Percentiles rank a stretch among this genome's conserved stretches.
phyloP scores from a whole-genome alignment of 108 stramenopile genomes.

The Skeletonema grethae region DNA sequence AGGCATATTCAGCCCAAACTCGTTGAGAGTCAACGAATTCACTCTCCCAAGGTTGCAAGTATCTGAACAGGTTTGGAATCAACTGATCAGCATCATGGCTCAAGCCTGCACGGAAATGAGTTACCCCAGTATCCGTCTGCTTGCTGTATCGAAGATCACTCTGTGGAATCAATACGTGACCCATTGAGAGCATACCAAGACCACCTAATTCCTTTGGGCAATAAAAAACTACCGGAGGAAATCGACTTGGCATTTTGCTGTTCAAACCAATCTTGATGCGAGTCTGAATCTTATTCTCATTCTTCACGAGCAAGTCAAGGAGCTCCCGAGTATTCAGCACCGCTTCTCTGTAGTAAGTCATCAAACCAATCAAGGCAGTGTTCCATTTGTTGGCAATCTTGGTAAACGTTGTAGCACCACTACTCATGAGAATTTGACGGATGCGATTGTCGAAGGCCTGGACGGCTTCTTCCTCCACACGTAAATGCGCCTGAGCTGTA shows the following conservation, averaged over 20 bases:
- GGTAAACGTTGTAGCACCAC: conserved; percentile 98
- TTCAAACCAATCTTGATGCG: conserved; percentile 99
- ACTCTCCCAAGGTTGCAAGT: conserved; percentile 99
- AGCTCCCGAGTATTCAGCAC: conserved; percentile 98
- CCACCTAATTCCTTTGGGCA: conserved; percentile 99
- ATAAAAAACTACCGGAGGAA: conserved; percentile 92
- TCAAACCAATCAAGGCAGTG: conserved; percentile 94
- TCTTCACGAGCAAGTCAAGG: conserved; percentile 96
- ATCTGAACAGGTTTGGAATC: conserved; percentile 98
- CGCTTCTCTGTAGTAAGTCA: conserved; percentile 99
- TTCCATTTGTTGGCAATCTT: conserved; percentile 99
- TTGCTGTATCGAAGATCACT: conserved; percentile 98
- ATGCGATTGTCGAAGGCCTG: conserved; percentile 97
- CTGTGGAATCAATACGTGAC: conserved; percentile 98
- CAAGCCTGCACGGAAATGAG: conserved; percentile 98
- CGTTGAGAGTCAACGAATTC: conserved; percentile 99
- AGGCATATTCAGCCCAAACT: conserved; percentile 99
- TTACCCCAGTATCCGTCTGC: conserved; percentile 97
- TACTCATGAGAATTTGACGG: conserved; percentile 98
- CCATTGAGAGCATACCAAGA: conserved; percentile 99
- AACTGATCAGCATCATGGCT: conserved; percentile 99
- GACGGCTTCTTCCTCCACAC: conserved; percentile 94
- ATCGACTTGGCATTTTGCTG: conserved; percentile 98
- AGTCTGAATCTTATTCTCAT: conserved; percentile 99
- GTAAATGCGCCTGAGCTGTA: conserved; percentile 95